phyloP scores from a whole-genome alignment of 2,329 filamentous ascomycete genomes.

The Curvularia lunata region DNA sequence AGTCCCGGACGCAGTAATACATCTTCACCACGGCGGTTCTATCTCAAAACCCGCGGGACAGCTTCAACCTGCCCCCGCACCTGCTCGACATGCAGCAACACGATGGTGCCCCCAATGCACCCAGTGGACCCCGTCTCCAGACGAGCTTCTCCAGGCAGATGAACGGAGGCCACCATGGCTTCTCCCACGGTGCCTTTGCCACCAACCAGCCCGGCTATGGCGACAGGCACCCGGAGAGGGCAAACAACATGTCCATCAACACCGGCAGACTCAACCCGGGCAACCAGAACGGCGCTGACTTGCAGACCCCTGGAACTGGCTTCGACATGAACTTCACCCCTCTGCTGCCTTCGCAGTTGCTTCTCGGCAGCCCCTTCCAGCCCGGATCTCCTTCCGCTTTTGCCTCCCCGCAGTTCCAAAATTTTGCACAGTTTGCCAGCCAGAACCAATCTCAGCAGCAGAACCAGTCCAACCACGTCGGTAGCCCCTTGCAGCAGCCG shows the following conservation, averaged over 20 bases:
- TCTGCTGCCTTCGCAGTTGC: slow-evolving; percentile 88
- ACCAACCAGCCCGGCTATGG: slow-evolving; percentile 83
- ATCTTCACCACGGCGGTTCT: slow-evolving; percentile 79
- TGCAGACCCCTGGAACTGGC: slow-evolving; percentile 84
- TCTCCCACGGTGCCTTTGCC: slow-evolving; percentile 90
- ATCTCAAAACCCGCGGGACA: slow-evolving; percentile 80
- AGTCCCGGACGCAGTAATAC: slow-evolving; percentile 64
- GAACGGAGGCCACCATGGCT: slow-evolving; percentile 75
- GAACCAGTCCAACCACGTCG: slow-evolving; percentile 67
- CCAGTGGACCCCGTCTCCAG: slow-evolving; percentile 61
- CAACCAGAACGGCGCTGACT: slow-evolving; percentile 69
- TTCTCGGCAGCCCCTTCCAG: slow-evolving; percentile 96
- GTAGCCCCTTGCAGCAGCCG: slow-evolving; percentile 71
- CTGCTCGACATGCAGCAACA: slow-evolving; percentile 91
- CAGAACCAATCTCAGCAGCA: slow-evolving; percentile 65
- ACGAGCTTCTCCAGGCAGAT: slow-evolving; percentile 76
- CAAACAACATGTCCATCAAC: slow-evolving; percentile 91
- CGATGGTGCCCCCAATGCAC: slow-evolving; percentile 67
- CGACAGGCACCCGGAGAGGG: slow-evolving; percentile 82
- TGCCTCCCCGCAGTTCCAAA: slow-evolving; percentile 89
- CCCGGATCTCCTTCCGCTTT: slow-evolving; percentile 91
- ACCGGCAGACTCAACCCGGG: slow-evolving; percentile 70
- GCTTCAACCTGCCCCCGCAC: slow-evolving; percentile 80
- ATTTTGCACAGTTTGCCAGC: slow-evolving; percentile 70
- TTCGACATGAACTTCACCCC: slow-evolving; percentile 99